Percentiles rank a stretch among this genome's conserved stretches.
These are phyloP conservation scores for Pseudozyma hubeiensis DNA, from an alignment of 1,284 basidiomycete species.

Conservation along the genomic window DNA sequence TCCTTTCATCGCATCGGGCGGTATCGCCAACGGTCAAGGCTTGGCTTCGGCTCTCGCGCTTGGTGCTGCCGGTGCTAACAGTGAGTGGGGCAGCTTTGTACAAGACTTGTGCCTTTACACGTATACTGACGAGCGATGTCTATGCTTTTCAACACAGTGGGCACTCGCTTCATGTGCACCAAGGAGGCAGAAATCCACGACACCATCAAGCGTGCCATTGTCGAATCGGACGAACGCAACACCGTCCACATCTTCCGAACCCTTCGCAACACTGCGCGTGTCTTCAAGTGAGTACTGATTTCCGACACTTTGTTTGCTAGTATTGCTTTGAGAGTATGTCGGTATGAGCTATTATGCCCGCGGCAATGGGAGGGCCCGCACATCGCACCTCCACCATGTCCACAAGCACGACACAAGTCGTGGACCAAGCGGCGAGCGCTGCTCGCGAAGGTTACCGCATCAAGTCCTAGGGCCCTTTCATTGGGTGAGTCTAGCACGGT, in stretches of 20 bases:
- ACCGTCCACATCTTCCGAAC: conserved; percentile 86
- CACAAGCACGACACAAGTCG: not conserved
- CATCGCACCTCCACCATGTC: not conserved
- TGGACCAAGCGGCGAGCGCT: not conserved
- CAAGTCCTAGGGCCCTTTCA: conserved; percentile 25
- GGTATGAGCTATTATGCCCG: not conserved
- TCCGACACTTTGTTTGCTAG: not conserved
- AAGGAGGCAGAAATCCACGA: conserved; percentile 82
- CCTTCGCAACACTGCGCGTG: conserved; percentile 85
- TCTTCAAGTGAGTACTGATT: conserved; percentile 75
- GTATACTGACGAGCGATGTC: not conserved
- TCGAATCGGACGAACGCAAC: conserved; percentile 82
- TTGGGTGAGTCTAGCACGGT: conserved; percentile 27
- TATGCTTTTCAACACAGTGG: conserved; percentile 68
- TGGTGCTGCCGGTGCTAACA: conserved; percentile 87
- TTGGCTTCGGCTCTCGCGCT: conserved; percentile 83
- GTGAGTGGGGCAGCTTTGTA: conserved; percentile 72
- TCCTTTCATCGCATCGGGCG: conserved; percentile 90
- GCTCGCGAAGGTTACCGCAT: not conserved
- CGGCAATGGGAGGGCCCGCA: conserved; percentile 33
- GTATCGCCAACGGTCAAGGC: conserved; percentile 74
- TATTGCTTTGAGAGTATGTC: not conserved
- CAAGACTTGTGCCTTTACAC: not conserved
- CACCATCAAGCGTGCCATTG: conserved; percentile 89
- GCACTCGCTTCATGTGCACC: conserved; percentile 85